Conservation (phyloP, 768 basidiomycete genomes). For the Russula lepida region DNA sequence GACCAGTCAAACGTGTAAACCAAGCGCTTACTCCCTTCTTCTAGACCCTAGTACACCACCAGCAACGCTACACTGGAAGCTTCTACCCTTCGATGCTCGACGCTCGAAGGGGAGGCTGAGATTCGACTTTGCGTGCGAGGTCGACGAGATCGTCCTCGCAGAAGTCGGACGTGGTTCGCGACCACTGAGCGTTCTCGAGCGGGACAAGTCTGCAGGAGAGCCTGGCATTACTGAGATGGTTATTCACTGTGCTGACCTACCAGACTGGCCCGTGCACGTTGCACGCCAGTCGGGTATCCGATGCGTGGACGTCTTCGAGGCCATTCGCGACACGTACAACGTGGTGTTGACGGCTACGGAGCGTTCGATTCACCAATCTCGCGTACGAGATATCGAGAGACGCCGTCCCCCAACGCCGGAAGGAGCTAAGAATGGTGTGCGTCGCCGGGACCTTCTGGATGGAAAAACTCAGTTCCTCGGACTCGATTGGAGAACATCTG, state of each 20-base stretch:
- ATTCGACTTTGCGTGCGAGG: slow-evolving; percentile 38
- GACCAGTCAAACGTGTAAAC: background rate
- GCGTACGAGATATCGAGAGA: slow-evolving; percentile 29
- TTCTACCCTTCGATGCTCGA: slow-evolving; percentile 34
- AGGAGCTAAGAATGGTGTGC: slow-evolving; percentile 35
- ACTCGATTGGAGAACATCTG: slow-evolving; percentile 25
- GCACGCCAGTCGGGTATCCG: slow-evolving; percentile 37
- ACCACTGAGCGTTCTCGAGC: slow-evolving; percentile 32
- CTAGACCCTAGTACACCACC: slow-evolving; percentile 26
- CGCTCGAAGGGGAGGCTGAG: slow-evolving; percentile 33
- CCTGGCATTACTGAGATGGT: slow-evolving; percentile 40
- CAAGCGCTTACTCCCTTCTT: background rate
- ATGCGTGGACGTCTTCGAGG: slow-evolving; percentile 51
- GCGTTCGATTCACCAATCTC: slow-evolving; percentile 24
- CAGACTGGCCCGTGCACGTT: slow-evolving; percentile 36
- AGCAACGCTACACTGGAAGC: slow-evolving; percentile 41
- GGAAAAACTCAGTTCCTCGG: slow-evolving; percentile 49
- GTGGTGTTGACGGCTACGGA: slow-evolving; percentile 40
- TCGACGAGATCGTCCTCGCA: slow-evolving; percentile 28
- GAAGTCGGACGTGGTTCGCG: slow-evolving; percentile 24
- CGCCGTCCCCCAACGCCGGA: slow-evolving; percentile 32
- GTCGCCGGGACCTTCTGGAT: slow-evolving; percentile 47
- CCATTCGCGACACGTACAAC: slow-evolving; percentile 44
- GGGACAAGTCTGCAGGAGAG: slow-evolving; percentile 37
- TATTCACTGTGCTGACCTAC: slow-evolving; percentile 37